These are phyloP conservation scores for Eucalyptus microcorys DNA, from an alignment of 345 rosid genomes.

Conservation along the genomic window DNA sequence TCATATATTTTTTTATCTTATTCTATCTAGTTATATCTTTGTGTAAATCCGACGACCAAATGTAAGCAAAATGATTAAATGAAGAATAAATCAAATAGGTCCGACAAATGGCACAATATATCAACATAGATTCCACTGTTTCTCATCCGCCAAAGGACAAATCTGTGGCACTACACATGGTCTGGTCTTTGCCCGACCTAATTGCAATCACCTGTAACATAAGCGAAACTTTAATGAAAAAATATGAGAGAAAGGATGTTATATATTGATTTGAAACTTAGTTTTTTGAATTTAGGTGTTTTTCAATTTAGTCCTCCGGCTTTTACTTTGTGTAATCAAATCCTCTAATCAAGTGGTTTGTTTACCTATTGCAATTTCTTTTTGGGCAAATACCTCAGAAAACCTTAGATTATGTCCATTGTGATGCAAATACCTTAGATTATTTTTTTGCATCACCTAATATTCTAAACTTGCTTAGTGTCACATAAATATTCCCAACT, in stretches of 20 bases:
- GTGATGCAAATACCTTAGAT: too few species aligned
- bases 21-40: fast-evolving
- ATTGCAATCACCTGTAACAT: neutral
- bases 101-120: neutral
- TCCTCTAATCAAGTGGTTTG: neutral
- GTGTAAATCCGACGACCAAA: too few species aligned
- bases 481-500: too few species aligned
- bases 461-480: too few species aligned
- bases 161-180: neutral
- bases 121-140: neutral
- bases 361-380: neutral
- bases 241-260: neutral
- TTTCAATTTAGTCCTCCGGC: neutral
- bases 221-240: neutral
- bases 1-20: too few species aligned
- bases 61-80: too few species aligned
- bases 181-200: neutral
- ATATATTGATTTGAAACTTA: neutral
- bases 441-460: fast-evolving
- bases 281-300: neutral
- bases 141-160: neutral
- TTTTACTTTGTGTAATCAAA: neutral
- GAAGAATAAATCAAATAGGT: neutral
- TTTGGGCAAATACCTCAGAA: too few species aligned
- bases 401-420: too few species aligned